Evolutionary conservation across 441 rosid genomes (phyloP).

Genomic region (Adansonia madagascariensis): DNA sequence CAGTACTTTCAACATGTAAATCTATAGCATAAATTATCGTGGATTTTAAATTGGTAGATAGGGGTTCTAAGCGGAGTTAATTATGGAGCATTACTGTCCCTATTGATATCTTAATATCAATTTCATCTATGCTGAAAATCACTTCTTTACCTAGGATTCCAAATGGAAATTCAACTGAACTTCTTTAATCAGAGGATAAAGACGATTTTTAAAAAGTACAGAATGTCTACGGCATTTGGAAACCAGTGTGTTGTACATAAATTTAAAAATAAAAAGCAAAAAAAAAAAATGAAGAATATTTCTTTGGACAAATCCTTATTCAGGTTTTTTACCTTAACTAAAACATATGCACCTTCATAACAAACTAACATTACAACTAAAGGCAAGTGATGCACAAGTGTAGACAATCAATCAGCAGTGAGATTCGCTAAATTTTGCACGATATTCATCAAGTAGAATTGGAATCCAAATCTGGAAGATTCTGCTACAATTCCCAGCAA

Average conservation of each 20-base stretch:
- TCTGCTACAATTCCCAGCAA: background rate
- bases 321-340: background rate
- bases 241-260: too few species aligned
- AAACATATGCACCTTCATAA: background rate
- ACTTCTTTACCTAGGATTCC: background rate
- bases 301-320: background rate
- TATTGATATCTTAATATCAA: conserved; percentile 1
- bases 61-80: background rate
- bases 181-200: background rate
- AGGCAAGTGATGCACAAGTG: background rate
- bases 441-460: background rate
- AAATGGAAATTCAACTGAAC: background rate
- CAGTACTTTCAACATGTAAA: background rate
- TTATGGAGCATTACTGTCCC: background rate
- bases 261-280: background rate
- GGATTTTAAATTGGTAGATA: background rate
- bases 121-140: background rate
- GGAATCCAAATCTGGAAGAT: background rate
- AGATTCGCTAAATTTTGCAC: background rate
- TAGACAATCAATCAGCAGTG: background rate
- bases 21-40: background rate
- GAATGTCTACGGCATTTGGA: conserved; percentile 3
- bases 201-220: background rate
- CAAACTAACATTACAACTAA: background rate
- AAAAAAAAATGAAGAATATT: background rate